Conservation (phyloP, 1,284 basidiomycete species). For the Ustilago cynodontis region DNA sequence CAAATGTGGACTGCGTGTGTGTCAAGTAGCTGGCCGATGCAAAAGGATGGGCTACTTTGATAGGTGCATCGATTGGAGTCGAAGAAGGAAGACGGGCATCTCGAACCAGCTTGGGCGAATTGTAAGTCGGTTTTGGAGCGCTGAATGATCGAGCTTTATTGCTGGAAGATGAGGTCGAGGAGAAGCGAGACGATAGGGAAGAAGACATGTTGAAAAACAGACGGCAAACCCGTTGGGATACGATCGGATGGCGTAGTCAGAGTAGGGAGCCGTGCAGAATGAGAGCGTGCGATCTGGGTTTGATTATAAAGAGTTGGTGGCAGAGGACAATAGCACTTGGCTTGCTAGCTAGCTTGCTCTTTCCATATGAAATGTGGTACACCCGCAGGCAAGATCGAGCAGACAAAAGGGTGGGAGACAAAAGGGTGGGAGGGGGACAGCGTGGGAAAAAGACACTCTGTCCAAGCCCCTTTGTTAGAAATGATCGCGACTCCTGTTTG, state of each 20-base stretch:
- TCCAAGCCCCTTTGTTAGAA: too few relatives aligned
- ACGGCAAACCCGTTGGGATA: not conserved
- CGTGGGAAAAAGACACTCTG: not conserved
- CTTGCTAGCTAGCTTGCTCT: not conserved
- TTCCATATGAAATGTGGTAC: not conserved
- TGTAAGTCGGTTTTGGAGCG: conserved; percentile 36
- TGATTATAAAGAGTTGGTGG: not conserved
- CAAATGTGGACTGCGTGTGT: not conserved
- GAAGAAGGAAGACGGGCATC: conserved; percentile 10
- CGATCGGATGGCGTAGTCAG: not conserved
- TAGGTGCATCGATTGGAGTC: not conserved
- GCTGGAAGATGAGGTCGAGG: conserved; percentile 7
- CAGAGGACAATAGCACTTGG: not conserved
- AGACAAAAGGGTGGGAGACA: too few relatives aligned
- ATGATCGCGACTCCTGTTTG: too few relatives aligned
- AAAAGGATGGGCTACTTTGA: conserved; percentile 13
- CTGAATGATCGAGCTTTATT: conserved; percentile 7
- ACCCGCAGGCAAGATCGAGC: not conserved
- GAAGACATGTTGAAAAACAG: conserved; percentile 11
- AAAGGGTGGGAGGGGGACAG: not conserved
- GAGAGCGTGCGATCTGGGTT: not conserved
- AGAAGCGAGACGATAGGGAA: conserved; percentile 21
- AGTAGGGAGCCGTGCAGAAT: not conserved
- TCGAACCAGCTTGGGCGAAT: conserved; percentile 38
- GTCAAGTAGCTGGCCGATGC: conserved; percentile 4